Conservation (phyloP, 2,329 filamentous ascomycete genomes). For the Diaporthe citri region DNA sequence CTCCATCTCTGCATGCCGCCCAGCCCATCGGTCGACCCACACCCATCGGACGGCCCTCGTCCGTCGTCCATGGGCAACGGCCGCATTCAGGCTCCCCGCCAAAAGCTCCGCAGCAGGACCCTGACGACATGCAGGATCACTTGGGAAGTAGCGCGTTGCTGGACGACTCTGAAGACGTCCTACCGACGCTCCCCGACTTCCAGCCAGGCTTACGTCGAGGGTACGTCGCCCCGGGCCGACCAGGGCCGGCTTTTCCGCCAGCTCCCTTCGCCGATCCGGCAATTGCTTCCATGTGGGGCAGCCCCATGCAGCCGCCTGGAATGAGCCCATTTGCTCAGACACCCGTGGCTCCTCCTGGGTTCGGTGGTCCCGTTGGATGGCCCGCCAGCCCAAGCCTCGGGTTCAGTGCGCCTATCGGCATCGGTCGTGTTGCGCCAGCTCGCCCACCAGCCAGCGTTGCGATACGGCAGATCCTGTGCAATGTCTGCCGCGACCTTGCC, state of each 20-base stretch:
- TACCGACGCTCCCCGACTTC: conserved; percentile 39
- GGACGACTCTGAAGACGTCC: conserved; percentile 75
- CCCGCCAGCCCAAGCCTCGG: conserved; percentile 45
- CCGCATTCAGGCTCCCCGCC: conserved; percentile 45
- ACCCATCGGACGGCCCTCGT: conserved; percentile 89
- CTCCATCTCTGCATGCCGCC: conserved; percentile 62
- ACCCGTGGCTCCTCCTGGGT: conserved; percentile 61
- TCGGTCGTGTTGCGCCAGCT: conserved; percentile 53
- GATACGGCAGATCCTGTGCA: conserved; percentile 80
- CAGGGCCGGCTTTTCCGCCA: conserved; percentile 54
- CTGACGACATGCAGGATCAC: conserved; percentile 82
- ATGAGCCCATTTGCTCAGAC: conserved; percentile 41
- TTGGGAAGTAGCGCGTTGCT: conserved; percentile 92
- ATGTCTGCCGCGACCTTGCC: conserved; percentile 77
- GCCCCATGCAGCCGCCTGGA: conserved; percentile 43
- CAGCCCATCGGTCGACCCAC: conserved; percentile 85
- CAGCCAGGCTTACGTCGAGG: conserved; percentile 52
- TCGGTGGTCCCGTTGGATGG: conserved; percentile 54
- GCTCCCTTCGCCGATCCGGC: conserved; percentile 46
- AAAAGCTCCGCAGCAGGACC: conserved; percentile 59
- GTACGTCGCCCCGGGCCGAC: conserved; percentile 65
- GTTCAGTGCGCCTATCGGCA: conserved; percentile 49
- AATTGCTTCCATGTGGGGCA: conserved; percentile 41
- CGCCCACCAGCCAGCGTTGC: conserved; percentile 74
- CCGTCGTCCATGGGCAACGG: conserved; percentile 69